Base-by-base conservation (phyloP, 495 filamentous ascomycete species). In the Aspergillus sclerotiicarbonarius region DNA sequence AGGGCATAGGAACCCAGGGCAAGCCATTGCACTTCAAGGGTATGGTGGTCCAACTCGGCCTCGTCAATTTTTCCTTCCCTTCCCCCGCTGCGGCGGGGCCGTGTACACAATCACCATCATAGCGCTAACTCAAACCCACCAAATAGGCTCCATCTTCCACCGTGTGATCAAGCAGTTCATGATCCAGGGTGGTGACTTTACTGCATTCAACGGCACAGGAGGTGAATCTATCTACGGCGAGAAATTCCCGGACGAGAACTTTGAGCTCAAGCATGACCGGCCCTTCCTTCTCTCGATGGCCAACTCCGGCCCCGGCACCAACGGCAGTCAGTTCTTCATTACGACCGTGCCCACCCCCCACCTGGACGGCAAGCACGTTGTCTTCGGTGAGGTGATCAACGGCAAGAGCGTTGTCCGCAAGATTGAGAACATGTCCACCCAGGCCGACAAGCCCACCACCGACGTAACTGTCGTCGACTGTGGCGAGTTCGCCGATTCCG, bases 181-280 rank as follows among this genome's bases (percentile, higher is more conserved):
- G 94, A 92, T 97, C 71, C 94, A 99, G 75, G 94, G 95, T 64
- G 94, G 94, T 71, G 94, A 99, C 72, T 99, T 99, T 75, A 99
- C 94, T 31, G 86, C 84, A 25, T 93, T 91, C 71, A 93, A 99
- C 73, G 90, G 94, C 54, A 98, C 95, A 21, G 94, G 94, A 54
- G 94, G 94, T 66, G 94, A 98, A 78, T 93, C 89, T 25, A 98
- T 99, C 72, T 99, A 99, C 70, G 94, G 94, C 67, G 89, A 90
- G 64, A 98, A 97, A 76, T 99, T 99, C 68, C 90, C 89, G 66
- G 94, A 99, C 67, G 94, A 99, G 81, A 96, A 96, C 72, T 98
- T 98, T 67, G 80, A 89, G 25, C 78, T 90, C 63, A 95, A 94
- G 82, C 94, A 98, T 75, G 89, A 94, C 62, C 90, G 90, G 62